phyloP scores from a whole-genome alignment of 345 rosid species.

The Cardiospermum halicacabum region DNA sequence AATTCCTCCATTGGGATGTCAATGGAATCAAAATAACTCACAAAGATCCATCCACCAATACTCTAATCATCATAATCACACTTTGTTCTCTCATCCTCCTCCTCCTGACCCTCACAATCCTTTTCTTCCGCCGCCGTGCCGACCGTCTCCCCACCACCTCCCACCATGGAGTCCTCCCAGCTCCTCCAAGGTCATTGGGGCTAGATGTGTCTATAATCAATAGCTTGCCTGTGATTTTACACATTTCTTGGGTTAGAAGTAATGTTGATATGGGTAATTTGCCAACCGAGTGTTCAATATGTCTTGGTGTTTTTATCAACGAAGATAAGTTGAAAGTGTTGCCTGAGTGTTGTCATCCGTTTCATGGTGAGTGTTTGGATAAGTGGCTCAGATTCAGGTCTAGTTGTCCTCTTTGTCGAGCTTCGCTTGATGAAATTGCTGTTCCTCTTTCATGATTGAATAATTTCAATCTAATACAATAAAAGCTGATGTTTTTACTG shows the following conservation, averaged over 20 bases:
- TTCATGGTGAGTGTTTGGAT: conserved; percentile 13
- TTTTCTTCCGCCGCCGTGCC: conserved; percentile 6
- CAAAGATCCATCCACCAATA: not conserved
- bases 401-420: conserved; percentile 13
- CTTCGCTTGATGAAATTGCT: conserved; percentile 2
- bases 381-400: conserved; percentile 13
- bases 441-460: too few species aligned
- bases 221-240: conserved; percentile 14
- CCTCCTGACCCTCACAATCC: not conserved
- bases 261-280: too few species aligned
- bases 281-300: conserved; percentile 3
- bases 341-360: conserved; percentile 4
- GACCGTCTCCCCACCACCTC: not conserved
- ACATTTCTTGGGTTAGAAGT: not conserved
- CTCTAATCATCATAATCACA: conserved; percentile 6
- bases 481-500: too few species aligned
- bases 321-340: conserved; percentile 9
- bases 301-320: conserved; percentile 4
- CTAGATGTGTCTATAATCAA: conserved; percentile 13
- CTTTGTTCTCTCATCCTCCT: conserved; percentile 6
- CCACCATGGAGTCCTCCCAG: not conserved
- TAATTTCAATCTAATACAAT: too few species aligned
- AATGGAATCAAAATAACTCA: not conserved
- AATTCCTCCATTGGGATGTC: conserved; percentile 14
- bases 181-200: not conserved